phyloP scores from a whole-genome alignment of 208 protist species.

The Trypanosoma congolense region DNA sequence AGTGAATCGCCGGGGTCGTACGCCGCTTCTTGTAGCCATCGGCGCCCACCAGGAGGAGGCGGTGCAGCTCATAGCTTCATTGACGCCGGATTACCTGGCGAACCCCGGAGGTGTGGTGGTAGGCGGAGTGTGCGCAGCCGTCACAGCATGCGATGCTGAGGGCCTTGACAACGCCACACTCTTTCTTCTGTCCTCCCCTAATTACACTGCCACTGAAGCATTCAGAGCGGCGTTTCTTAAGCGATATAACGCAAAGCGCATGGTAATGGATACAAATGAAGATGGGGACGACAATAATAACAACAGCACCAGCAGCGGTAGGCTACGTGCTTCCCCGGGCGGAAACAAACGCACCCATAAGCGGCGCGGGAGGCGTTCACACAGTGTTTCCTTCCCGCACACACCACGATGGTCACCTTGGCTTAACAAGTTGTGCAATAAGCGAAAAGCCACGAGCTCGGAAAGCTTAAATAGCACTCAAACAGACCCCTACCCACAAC shows the following conservation, averaged over 20 bases:
- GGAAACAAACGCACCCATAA: not conserved
- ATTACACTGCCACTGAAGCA: conserved; percentile 13
- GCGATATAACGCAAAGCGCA: conserved; percentile 21
- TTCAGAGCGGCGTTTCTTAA: conserved; percentile 21
- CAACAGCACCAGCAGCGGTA: too few relatives aligned
- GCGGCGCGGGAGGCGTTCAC: not conserved
- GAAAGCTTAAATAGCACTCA: too few relatives aligned
- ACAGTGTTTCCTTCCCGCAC: not conserved
- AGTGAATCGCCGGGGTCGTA: conserved; percentile 55
- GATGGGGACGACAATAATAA: conserved; percentile 1
- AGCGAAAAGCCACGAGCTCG: too few relatives aligned
- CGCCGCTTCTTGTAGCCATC: conserved; percentile 65
- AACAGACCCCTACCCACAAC: too few relatives aligned
- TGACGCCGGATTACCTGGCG: conserved; percentile 9
- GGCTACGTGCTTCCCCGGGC: not conserved
- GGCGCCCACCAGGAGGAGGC: conserved; percentile 44
- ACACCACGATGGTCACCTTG: not conserved
- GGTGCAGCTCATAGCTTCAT: conserved; percentile 55
- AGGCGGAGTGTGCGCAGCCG: conserved; percentile 59
- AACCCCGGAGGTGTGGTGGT: conserved; percentile 53
- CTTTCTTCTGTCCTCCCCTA: conserved; percentile 48
- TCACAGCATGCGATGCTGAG: conserved; percentile 46
- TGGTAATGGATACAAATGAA: conserved; percentile 17
- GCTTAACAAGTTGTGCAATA: not conserved
- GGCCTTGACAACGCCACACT: conserved; percentile 53